These are phyloP conservation scores for Chaetomiaceae sp. DNA, from an alignment of 2,329 filamentous ascomycete species.

Conservation along the genomic window DNA sequence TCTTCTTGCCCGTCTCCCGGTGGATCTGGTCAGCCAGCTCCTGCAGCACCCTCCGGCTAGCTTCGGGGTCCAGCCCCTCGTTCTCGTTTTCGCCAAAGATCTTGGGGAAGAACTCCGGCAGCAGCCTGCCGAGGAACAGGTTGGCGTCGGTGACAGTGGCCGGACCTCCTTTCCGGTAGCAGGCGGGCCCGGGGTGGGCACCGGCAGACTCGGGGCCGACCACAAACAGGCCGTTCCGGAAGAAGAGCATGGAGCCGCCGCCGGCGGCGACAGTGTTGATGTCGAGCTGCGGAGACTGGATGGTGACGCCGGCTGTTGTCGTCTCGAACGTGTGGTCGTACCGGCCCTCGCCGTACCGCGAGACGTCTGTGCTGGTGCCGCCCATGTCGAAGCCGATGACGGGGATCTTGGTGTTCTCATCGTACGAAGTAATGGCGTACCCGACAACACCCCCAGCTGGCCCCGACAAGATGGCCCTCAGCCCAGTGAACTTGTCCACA, in stretches of 20 bases:
- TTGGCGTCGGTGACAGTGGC: constrained; percentile 94
- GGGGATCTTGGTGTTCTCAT: constrained; percentile 72
- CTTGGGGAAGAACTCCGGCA: constrained; percentile 90
- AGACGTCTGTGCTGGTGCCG: constrained; percentile 88
- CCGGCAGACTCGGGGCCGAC: constrained; percentile 87
- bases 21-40: constrained; percentile 77
- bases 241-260: constrained; percentile 80
- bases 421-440: constrained; percentile 87
- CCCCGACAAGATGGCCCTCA: constrained; percentile 81
- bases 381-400: constrained; percentile 97
- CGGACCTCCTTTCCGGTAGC: constrained; percentile 85
- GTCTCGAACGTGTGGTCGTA: constrained; percentile 95
- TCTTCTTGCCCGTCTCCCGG: constrained; percentile 63
- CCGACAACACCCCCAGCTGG: constrained; percentile 92
- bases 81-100: constrained; percentile 92
- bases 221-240: constrained; percentile 82
- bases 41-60: constrained; percentile 70
- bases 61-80: constrained; percentile 69
- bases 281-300: constrained; percentile 86
- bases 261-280: constrained; percentile 95
- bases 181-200: constrained; percentile 84
- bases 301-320: constrained; percentile 88
- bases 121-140: constrained; percentile 72
- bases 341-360: constrained; percentile 75
- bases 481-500: constrained; percentile 75